Conservation (phyloP, 495 filamentous ascomycete species). For the Daldinia childiae region DNA sequence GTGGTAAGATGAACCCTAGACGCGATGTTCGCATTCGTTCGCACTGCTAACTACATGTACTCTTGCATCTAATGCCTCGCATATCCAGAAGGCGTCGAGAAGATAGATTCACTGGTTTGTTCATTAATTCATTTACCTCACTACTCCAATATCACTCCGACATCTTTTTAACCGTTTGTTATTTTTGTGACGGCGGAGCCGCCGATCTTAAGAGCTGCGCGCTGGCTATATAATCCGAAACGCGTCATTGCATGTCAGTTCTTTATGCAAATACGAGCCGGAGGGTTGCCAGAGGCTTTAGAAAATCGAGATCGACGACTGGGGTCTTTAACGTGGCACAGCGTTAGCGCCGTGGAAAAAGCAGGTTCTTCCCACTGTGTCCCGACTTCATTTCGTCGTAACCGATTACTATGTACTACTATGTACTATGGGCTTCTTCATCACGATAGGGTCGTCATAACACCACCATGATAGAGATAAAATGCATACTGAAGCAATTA, state of each 20-base stretch:
- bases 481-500: slow-evolving; percentile 4
- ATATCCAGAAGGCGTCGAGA: neutral
- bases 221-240: slow-evolving; percentile 37
- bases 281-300: slow-evolving; percentile 29
- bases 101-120: neutral
- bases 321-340: slow-evolving; percentile 35
- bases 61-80: slow-evolving; percentile 1
- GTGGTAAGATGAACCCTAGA: slow-evolving; percentile 13
- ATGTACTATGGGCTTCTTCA: neutral
- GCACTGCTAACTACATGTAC: neutral
- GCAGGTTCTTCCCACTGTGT: slow-evolving; percentile 31
- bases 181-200: slow-evolving; percentile 10
- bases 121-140: neutral
- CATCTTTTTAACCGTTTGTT: slow-evolving; percentile 19
- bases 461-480: slow-evolving; percentile 2
- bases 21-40: slow-evolving; percentile 4
- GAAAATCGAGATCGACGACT: slow-evolving; percentile 41
- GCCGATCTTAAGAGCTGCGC: slow-evolving; percentile 36
- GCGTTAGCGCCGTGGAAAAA: slow-evolving; percentile 37
- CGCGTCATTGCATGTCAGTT: slow-evolving; percentile 36
- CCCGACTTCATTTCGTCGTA: slow-evolving; percentile 33
- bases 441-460: slow-evolving; percentile 11
- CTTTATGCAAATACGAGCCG: slow-evolving; percentile 44
- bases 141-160: slow-evolving; percentile 5
- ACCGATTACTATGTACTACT: neutral